phyloP scores from a whole-genome alignment of 805 yeast genomes.

The Pichia membranifaciens region DNA sequence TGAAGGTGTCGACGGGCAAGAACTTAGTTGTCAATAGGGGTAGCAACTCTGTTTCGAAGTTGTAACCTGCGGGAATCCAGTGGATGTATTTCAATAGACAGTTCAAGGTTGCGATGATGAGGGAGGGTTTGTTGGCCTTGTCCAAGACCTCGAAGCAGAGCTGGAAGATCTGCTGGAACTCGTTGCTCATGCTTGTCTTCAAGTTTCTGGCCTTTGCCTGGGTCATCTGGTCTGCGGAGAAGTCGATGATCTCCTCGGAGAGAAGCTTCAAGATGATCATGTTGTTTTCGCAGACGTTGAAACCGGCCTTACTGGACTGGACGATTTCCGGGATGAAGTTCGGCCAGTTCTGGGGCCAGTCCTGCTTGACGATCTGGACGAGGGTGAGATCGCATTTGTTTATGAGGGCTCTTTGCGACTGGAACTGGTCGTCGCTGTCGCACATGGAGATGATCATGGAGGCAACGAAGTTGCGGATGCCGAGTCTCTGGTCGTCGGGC shows the following conservation, averaged over 20 bases:
- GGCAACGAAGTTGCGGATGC: conserved; percentile 89
- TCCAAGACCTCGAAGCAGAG: conserved; percentile 91
- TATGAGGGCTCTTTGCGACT: conserved; percentile 71
- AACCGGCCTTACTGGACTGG: conserved; percentile 71
- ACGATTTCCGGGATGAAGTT: conserved; percentile 92
- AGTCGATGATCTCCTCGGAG: conserved; percentile 95
- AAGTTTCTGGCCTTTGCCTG: conserved; percentile 85
- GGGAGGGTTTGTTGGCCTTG: conserved; percentile 77
- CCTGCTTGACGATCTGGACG: conserved; percentile 92
- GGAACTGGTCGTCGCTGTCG: conserved; percentile 70
- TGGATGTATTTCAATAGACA: conserved; percentile 80
- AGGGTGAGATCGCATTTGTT: conserved; percentile 90
- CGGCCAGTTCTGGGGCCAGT: conserved; percentile 99
- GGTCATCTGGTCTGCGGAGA: conserved; percentile 92
- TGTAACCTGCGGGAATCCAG: conserved; percentile 90
- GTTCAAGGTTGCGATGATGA: conserved; percentile 77
- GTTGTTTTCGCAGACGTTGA: conserved; percentile 95
- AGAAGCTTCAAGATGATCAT: conserved; percentile 86
- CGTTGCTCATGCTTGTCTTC: conserved; percentile 79
- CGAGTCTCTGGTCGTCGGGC: conserved; percentile 82
- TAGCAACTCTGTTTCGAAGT: conserved; percentile 82
- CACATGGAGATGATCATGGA: conserved; percentile 90
- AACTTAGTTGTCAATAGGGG: conserved; percentile 69
- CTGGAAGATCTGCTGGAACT: conserved; percentile 88
- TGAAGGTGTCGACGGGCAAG: conserved; percentile 67